phyloP scores from a whole-genome alignment of 441 rosid species.

The Hura crepitans region DNA sequence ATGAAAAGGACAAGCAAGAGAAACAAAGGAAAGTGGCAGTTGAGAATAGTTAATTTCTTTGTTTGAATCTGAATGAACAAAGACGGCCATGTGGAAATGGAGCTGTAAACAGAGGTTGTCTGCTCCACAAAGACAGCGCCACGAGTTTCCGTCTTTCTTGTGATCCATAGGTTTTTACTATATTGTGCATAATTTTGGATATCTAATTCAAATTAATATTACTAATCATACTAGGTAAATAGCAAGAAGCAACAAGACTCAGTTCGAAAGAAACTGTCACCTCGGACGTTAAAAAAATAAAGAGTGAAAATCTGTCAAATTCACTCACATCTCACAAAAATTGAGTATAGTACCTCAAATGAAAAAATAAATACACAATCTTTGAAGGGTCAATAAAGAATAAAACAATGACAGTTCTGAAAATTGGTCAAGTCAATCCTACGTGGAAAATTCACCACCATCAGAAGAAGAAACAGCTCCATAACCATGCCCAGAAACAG shows the following conservation, averaged over 20 bases:
- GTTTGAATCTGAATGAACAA: constrained; percentile 18
- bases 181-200: not conserved
- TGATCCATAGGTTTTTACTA: no score
- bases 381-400: constrained; percentile 3
- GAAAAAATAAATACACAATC: constrained; percentile 1
- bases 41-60: constrained; percentile 20
- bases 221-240: no score
- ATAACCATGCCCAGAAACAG: constrained; percentile 10
- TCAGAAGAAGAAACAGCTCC: constrained; percentile 12
- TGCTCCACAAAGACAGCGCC: constrained; percentile 10
- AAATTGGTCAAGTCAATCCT: not conserved
- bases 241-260: no score
- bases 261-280: no score
- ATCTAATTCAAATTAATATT: no score
- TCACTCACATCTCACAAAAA: not conserved
- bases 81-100: constrained; percentile 3
- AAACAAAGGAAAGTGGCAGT: constrained; percentile 12
- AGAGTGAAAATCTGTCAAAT: not conserved
- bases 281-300: no score
- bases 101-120: not conserved
- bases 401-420: constrained; percentile 6
- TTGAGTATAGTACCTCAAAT: not conserved
- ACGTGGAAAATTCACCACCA: no score
- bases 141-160: not conserved
- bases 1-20: constrained; percentile 10